Evolutionary conservation across 1,284 basidiomycete species (phyloP).

Genomic region (Boletus smithii): DNA sequence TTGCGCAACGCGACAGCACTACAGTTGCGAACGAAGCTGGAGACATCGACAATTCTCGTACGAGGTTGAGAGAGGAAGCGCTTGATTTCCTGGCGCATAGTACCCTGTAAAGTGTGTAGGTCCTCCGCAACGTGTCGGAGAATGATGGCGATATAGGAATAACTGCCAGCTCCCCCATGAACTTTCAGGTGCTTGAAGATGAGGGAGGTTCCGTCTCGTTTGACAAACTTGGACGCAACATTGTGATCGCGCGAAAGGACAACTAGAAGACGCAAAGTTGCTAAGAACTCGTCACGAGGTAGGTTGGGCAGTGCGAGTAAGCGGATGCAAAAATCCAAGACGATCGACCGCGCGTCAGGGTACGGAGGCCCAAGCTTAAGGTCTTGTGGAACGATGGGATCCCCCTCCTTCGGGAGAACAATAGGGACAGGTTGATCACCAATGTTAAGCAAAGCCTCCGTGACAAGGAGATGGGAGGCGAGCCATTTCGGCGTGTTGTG

Average conservation of each 20-base stretch:
- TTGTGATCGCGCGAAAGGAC: constrained; percentile 73
- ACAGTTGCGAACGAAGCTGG: constrained; percentile 73
- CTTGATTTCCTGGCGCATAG: constrained; percentile 83
- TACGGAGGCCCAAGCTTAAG: constrained; percentile 60
- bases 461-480: constrained; percentile 75
- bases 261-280: constrained; percentile 76
- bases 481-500: constrained; percentile 77
- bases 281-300: constrained; percentile 76
- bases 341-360: constrained; percentile 55
- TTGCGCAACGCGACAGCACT: constrained; percentile 83
- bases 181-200: constrained; percentile 66
- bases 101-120: constrained; percentile 54
- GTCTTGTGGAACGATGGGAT: constrained; percentile 50
- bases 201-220: constrained; percentile 57
- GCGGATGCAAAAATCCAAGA: constrained; percentile 74
- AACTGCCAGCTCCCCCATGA: constrained; percentile 64
- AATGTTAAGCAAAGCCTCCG: constrained; percentile 76
- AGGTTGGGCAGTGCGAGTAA: constrained; percentile 61
- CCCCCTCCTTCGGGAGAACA: constrained; percentile 63
- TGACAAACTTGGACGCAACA: constrained; percentile 60
- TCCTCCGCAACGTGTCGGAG: constrained; percentile 92
- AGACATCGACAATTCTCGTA: constrained; percentile 67
- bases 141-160: constrained; percentile 83
- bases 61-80: constrained; percentile 73
- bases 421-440: constrained; percentile 69